Percentiles rank a stretch among this genome's conserved stretches.
phyloP scores from a whole-genome alignment of 2,329 filamentous ascomycete genomes.

The Onygenales sp. region DNA sequence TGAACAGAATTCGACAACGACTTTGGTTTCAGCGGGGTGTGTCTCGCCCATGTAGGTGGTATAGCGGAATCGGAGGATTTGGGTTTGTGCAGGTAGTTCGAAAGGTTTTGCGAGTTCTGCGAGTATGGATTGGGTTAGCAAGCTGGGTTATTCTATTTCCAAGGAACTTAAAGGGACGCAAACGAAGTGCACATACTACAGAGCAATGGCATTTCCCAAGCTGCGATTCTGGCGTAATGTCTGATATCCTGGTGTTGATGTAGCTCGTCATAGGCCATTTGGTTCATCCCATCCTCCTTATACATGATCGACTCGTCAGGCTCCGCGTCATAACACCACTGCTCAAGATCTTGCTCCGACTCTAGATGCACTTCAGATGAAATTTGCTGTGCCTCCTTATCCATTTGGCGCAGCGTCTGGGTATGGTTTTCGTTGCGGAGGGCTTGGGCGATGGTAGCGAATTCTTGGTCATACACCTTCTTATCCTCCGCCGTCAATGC shows the following conservation, averaged over 20 bases:
- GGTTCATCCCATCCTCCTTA: conserved; percentile 74
- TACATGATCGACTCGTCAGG: neutral
- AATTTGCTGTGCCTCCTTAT: neutral
- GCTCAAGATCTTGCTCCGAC: neutral
- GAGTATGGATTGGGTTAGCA: conserved; percentile 1
- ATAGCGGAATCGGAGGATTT: conserved; percentile 86
- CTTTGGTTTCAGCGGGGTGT: conserved; percentile 86
- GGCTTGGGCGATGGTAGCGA: neutral
- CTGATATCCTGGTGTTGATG: conserved; percentile 81
- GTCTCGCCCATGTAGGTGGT: conserved; percentile 92
- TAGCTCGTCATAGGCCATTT: conserved; percentile 74
- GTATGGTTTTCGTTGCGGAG: neutral
- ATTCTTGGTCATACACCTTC: conserved; percentile 24
- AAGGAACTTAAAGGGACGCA: neutral
- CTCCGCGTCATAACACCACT: conserved; percentile 41
- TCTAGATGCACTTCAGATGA: conserved; percentile 3
- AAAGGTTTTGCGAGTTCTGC: conserved; percentile 79
- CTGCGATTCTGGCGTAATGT: conserved; percentile 75
- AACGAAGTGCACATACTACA: conserved; percentile 53
- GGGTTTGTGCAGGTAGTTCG: conserved; percentile 51
- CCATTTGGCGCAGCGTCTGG: conserved; percentile 1
- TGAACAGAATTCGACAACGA: conserved; percentile 81
- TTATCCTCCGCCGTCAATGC: conserved; percentile 19
- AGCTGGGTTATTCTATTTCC: neutral
- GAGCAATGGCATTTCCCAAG: conserved; percentile 93